Evolutionary conservation across 2,329 filamentous ascomycete genomes (phyloP).

Genomic region (Corynespora cassiicola): DNA sequence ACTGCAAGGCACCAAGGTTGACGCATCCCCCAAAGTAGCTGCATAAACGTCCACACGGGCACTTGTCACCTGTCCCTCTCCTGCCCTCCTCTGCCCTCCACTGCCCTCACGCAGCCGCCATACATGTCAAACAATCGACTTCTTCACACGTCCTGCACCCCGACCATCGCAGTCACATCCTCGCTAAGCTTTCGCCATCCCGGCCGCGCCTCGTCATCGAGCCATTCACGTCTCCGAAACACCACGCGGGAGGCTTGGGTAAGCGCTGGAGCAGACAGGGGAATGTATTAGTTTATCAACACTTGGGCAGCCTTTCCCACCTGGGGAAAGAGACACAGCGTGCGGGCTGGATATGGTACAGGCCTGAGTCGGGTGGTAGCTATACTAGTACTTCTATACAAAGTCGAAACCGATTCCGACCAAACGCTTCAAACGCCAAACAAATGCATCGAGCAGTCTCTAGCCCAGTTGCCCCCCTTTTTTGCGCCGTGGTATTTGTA

Average conservation of each 20-base stretch:
- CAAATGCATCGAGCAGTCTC: conserved; percentile 35
- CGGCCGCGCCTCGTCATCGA: conserved; percentile 25
- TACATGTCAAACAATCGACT: conserved; percentile 18
- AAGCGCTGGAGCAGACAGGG: conserved; percentile 36
- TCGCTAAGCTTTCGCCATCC: conserved; percentile 30
- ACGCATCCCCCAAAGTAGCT: too few species aligned
- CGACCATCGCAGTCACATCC: conserved; percentile 28
- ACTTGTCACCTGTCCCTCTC: background rate
- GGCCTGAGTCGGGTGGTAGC: conserved; percentile 43
- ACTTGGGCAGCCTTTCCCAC: too few species aligned
- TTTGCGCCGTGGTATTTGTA: conserved; percentile 22
- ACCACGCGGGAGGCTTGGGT: conserved; percentile 24
- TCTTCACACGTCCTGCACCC: conserved; percentile 19
- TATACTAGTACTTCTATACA: conserved; percentile 22
- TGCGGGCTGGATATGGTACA: conserved; percentile 23
- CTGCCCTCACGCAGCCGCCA: conserved; percentile 18
- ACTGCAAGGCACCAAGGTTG: background rate
- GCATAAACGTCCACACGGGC: background rate
- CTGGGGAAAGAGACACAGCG: too few species aligned
- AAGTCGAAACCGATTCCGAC: conserved; percentile 24
- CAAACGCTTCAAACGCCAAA: conserved; percentile 26
- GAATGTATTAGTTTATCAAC: too few species aligned
- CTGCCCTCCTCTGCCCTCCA: too few species aligned
- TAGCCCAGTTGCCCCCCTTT: conserved; percentile 13
- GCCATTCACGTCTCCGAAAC: conserved; percentile 20